Conservation (phyloP, 1,284 basidiomycete genomes). For the Ustilago trichophora region DNA sequence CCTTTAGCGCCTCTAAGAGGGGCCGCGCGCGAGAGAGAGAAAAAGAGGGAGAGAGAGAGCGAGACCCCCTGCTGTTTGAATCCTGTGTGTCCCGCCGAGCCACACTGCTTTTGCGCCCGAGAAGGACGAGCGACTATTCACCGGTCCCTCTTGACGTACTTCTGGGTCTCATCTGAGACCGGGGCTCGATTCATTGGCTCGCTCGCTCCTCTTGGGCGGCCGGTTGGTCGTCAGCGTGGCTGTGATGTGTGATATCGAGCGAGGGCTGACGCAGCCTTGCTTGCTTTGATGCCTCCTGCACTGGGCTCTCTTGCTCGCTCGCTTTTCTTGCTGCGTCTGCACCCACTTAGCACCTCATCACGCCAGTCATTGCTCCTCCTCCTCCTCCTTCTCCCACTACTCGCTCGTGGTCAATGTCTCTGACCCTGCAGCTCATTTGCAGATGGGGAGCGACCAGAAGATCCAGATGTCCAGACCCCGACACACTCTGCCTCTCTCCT, state of each 20-base stretch:
- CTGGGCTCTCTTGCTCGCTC: conserved; percentile 1
- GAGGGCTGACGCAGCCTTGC: background rate
- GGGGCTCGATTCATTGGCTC: conserved; percentile 15
- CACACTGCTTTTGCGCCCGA: conserved; percentile 4
- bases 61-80: conserved; percentile 5
- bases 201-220: background rate
- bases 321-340: too few relatives aligned
- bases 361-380: too few relatives aligned
- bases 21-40: too few relatives aligned
- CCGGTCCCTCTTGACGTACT: conserved; percentile 2
- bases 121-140: conserved; percentile 3
- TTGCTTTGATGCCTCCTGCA: too few relatives aligned
- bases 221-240: conserved; percentile 11
- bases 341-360: too few relatives aligned
- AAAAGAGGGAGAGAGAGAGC: background rate
- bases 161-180: conserved; percentile 24
- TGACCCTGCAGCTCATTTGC: conserved; percentile 23
- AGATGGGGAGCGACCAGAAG: conserved; percentile 3
- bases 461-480: conserved; percentile 23
- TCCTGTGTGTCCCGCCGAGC: conserved; percentile 9
- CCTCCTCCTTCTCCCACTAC: too few relatives aligned
- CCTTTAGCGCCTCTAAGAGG: too few relatives aligned
- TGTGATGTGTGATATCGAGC: conserved; percentile 12
- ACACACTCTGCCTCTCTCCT: background rate
- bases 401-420: conserved; percentile 7